phyloP scores from a whole-genome alignment of 2,329 filamentous ascomycete species.

The Decorospora gaudefroyi region DNA sequence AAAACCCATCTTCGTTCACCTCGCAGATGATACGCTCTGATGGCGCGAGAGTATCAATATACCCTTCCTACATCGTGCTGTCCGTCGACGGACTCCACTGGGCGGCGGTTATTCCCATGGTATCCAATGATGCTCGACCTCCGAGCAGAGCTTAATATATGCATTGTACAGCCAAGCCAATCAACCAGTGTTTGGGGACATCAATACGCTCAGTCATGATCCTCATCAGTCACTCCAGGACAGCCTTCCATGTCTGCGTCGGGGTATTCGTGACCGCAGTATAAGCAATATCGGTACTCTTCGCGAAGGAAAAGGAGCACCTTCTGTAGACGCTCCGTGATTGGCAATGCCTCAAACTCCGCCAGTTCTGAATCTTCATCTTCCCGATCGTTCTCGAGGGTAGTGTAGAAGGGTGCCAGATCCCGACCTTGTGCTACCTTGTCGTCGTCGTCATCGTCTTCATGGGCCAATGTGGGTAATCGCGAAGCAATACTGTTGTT shows the following conservation, averaged over 20 bases:
- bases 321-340: conserved; percentile 67
- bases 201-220: conserved; percentile 61
- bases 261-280: conserved; percentile 86
- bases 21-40: too few species aligned
- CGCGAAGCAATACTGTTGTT: conserved; percentile 47
- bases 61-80: too few species aligned
- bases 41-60: too few species aligned
- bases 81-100: too few species aligned
- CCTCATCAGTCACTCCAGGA: conserved; percentile 84
- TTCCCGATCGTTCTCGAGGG: conserved; percentile 70
- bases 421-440: conserved; percentile 68
- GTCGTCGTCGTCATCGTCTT: conserved; percentile 75
- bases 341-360: conserved; percentile 72
- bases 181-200: too few species aligned
- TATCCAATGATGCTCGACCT: too few species aligned
- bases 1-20: too few species aligned
- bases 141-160: too few species aligned
- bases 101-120: too few species aligned
- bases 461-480: conserved; percentile 63
- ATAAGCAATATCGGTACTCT: conserved; percentile 85
- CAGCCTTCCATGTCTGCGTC: conserved; percentile 80
- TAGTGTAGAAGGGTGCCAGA: conserved; percentile 53
- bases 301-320: conserved; percentile 72
- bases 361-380: conserved; percentile 81
- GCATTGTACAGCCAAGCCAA: not conserved